Evolutionary conservation across 2,329 filamentous ascomycete genomes (phyloP), one percentile per base, ranked within the genome.

Genomic region (Cercospora nicotianae): DNA sequence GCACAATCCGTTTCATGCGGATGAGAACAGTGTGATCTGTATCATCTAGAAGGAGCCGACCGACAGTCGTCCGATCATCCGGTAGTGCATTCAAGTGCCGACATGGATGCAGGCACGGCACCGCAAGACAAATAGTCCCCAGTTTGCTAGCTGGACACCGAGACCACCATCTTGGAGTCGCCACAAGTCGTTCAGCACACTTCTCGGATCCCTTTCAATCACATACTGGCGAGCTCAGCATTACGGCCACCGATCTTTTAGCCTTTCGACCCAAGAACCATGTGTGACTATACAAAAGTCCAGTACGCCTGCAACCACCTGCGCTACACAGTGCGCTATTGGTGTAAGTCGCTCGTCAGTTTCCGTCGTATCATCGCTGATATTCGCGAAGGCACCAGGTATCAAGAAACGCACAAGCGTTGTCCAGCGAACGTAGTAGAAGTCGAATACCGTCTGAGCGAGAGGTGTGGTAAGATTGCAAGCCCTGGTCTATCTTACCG

Each of bases 261-360:
- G 48, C 48, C 26, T 30, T 23, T 55, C 36, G 39, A 18, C 20
- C 57, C 33, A 23, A 60, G 26, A 69, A 77, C 64, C 60, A 87
- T 87, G 86, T 88, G 86, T 76, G 85, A 87, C 75, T 87, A 87
- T 72, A 87, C 83, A 23, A 83, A 87, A 77, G 85, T 87, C 64
- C 83, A 86, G 68, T 87, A 85, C 75, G 80, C 81, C 48, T 88
- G 86, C 77, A 81, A 81, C 60, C 85, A 88, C 76, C 77, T 85
- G 67, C 81, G 85, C 36, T 87, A 83, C 72, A 84, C 83, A 8
- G 85, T 87, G 57, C 81, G 84, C 70, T 84, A 84, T 18, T 87
- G 85, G 85, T 87, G 85, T 79, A 74, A 80, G 66, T 69, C 13
- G n/a, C 9, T 20, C 28, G 31, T 26, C 23, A 42, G 33, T 20